Evolutionary conservation across 495 filamentous ascomycete genomes (phyloP).

Genomic region (Acidiella bohemica): DNA sequence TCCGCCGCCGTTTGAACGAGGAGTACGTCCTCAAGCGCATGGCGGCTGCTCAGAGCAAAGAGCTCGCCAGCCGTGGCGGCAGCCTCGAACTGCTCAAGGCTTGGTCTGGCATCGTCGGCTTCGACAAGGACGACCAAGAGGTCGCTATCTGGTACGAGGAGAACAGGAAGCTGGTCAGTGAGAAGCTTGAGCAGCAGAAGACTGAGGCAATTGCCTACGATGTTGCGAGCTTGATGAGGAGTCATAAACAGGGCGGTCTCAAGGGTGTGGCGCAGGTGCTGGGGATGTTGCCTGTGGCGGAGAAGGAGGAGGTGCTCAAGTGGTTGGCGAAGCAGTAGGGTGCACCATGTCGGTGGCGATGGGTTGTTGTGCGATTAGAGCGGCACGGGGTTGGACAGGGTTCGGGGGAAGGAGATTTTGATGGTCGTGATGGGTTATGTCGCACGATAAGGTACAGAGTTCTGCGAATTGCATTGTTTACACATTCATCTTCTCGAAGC

Average conservation of each 20-base stretch:
- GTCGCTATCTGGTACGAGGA: slow-evolving; percentile 97
- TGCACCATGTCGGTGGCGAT: not conserved
- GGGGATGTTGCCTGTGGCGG: slow-evolving; percentile 68
- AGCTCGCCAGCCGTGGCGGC: slow-evolving; percentile 23
- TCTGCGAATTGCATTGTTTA: no score
- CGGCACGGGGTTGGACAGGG: no score
- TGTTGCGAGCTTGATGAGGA: slow-evolving; percentile 62
- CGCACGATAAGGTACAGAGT: no score
- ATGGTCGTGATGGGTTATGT: no score
- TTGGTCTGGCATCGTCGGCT: slow-evolving; percentile 61
- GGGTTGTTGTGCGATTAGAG: no score
- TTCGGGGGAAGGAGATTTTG: not conserved
- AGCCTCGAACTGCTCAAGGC: slow-evolving; percentile 59
- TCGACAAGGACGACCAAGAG: slow-evolving; percentile 61
- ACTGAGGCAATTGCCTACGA: slow-evolving; percentile 63
- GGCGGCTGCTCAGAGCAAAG: slow-evolving; percentile 38
- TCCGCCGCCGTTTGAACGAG: slow-evolving; percentile 90
- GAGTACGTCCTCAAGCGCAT: slow-evolving; percentile 89
- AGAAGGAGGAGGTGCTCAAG: slow-evolving; percentile 76
- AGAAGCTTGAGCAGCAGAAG: slow-evolving; percentile 68
- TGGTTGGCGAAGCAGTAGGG: slow-evolving; percentile 29
- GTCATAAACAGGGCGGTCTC: slow-evolving; percentile 61
- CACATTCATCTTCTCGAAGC: no score
- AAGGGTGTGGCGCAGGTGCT: slow-evolving; percentile 79
- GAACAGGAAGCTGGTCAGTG: slow-evolving; percentile 65